phyloP scores from a whole-genome alignment of 179 eudicot genomes.

The Vitellaria paradoxa region DNA sequence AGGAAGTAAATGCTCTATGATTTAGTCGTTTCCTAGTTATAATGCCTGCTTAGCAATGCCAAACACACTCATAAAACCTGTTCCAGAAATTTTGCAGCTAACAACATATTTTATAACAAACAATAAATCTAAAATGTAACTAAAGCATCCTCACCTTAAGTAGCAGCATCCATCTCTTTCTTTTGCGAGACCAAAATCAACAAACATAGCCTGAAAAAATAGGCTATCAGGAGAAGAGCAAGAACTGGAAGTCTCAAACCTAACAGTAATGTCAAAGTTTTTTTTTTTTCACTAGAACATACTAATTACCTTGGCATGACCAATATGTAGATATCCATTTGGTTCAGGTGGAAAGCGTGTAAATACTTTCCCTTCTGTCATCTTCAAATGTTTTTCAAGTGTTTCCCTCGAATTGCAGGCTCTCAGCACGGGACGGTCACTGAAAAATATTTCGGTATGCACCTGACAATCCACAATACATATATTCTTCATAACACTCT shows the following conservation, averaged over 20 bases:
- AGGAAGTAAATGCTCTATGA: neutral
- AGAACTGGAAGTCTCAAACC: neutral
- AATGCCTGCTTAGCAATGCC: neutral
- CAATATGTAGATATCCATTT: conserved; percentile 77
- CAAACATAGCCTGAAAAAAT: conserved; percentile 87
- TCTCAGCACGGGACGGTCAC: conserved; percentile 71
- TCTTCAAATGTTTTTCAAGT: conserved; percentile 71
- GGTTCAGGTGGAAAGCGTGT: conserved; percentile 48
- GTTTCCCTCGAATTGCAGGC: conserved; percentile 72
- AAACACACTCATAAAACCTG: neutral
- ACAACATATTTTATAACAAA: neutral
- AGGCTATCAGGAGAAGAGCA: conserved; percentile 19
- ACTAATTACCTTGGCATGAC: conserved; percentile 86
- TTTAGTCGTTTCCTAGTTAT: neutral
- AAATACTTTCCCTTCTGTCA: conserved; percentile 71
- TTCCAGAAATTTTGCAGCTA: neutral
- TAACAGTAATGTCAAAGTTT: conserved; percentile 1
- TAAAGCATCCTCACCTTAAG: conserved; percentile 49
- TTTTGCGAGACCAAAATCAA: conserved; percentile 95
- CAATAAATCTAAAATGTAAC: conserved; percentile 3
- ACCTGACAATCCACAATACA: conserved; percentile 46
- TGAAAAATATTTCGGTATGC: conserved; percentile 87
- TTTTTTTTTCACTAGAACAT: neutral
- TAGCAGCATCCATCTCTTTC: conserved; percentile 91
- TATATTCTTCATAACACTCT: conserved; percentile 20